Evolutionary conservation across 192 early-diverging fungal genomes (phyloP), one percentile per base, ranked within the genome.

Genomic region (Podila epicladia): DNA sequence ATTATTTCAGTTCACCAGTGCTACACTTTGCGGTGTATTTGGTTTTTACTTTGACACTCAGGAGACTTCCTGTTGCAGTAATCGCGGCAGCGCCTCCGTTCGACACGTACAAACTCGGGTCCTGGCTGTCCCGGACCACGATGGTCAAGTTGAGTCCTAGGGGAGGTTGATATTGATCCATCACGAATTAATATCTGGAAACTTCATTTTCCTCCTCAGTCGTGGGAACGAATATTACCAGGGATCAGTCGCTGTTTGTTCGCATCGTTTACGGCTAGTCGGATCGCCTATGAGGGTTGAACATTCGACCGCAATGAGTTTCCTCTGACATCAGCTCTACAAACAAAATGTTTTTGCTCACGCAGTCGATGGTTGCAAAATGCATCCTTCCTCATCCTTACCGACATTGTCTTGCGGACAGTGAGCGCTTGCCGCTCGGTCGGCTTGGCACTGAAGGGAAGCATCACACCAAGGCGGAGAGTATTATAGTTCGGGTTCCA

Each of bases 251-350:
- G 57, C 24, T 66, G 53, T 17, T 58, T 48, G 53, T 87, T 85
- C 13, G 85, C 78, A 66, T 87, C 74, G 41, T 85, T 65, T 4
- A 84, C 84, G 3, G 86, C 86, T 63, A 87, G 64, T 29, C 86
- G 73, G 31, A 87, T 87, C 8, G 83, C 83, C 48, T 78, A 84
- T 9, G 19, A 55, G 17, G 0, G 9, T 37, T 55, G 9, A 26
- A 24, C 9, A 37, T 37, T 9, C 1, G n/a, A 55, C 64, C 9
- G n/a, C n/a, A 55, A 24, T n/a, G 24, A 24, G 53, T 26, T 55
- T 24, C 17, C 1, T n/a, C 17, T 1, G 5, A 55, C 53, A 55
- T 53, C 50, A 45, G 17, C 41, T 45, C 13, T 12, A 45, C 41
- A 45, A 17, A 17, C 41, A 45, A 45, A 45, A 15, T 7, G 7